These are phyloP conservation scores for Sporobolomyces pararoseus DNA, from an alignment of 768 basidiomycete genomes.

Conservation along the genomic window DNA sequence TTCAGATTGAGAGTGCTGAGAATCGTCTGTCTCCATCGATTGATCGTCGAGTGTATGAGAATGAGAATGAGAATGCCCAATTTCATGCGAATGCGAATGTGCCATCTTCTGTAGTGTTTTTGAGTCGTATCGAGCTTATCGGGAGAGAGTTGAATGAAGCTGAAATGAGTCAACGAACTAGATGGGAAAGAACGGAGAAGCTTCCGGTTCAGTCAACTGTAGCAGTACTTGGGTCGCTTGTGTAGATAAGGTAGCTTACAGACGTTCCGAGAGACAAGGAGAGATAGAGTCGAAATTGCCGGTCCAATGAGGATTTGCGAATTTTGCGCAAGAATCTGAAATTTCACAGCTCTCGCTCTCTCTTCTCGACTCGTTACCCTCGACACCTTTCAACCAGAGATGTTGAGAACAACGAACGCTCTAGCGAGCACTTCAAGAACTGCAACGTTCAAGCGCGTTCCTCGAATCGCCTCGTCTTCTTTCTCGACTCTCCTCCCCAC, in stretches of 20 bases:
- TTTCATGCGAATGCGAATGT: no score
- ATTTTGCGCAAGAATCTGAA: neutral
- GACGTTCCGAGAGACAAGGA: no score
- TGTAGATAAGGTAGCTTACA: no score
- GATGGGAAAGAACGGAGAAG: neutral
- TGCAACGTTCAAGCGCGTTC: neutral
- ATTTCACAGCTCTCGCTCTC: neutral
- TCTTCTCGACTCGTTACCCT: neutral
- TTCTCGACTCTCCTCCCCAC: constrained; percentile 19
- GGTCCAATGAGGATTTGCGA: no score
- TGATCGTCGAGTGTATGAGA: constrained; percentile 1
- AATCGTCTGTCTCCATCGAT: neutral
- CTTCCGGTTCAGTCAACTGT: no score
- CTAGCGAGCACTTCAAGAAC: constrained; percentile 10
- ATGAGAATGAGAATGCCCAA: no score
- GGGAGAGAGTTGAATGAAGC: neutral
- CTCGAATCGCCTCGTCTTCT: neutral
- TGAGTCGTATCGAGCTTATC: no score
- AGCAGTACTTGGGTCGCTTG: no score
- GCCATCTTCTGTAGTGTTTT: no score
- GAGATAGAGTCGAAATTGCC: neutral
- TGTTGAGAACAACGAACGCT: constrained; percentile 7
- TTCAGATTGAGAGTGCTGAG: neutral
- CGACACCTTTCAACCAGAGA: neutral
- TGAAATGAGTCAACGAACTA: neutral